These are phyloP conservation scores for Xerocomellus amylosporus DNA, from an alignment of 768 basidiomycete species.

Conservation along the genomic window DNA sequence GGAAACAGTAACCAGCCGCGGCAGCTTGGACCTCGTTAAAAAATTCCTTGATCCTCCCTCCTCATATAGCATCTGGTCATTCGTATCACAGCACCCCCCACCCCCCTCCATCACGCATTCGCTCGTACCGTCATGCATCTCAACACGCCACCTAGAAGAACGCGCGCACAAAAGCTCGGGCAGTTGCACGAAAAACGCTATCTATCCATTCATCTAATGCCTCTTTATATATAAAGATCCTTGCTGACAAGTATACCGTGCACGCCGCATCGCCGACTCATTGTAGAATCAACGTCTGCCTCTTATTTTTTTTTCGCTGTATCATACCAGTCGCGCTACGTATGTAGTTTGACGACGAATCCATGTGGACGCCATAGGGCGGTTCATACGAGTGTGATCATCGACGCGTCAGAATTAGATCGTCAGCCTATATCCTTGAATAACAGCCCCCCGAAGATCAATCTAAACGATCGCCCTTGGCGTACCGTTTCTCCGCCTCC, in stretches of 20 bases:
- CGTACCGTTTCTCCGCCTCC: slow-evolving; percentile 15
- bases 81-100: background rate
- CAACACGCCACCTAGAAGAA: no score
- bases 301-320: background rate
- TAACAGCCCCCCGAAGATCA: slow-evolving; percentile 5
- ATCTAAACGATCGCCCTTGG: slow-evolving; percentile 24
- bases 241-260: background rate
- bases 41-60: slow-evolving; percentile 1
- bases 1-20: no score
- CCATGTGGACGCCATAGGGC: no score
- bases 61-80: background rate
- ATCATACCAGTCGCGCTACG: slow-evolving; percentile 1
- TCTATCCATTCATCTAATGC: background rate
- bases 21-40: no score
- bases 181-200: background rate
- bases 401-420: background rate
- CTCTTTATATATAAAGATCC: no score
- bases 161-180: no score
- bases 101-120: no score
- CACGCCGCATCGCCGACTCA: background rate
- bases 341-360: no score
- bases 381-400: no score
- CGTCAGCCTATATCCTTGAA: background rate
- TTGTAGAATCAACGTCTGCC: no score
- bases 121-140: no score